Conservation (phyloP, 2,329 filamentous ascomycete genomes). For the Ustilaginoidea virens region DNA sequence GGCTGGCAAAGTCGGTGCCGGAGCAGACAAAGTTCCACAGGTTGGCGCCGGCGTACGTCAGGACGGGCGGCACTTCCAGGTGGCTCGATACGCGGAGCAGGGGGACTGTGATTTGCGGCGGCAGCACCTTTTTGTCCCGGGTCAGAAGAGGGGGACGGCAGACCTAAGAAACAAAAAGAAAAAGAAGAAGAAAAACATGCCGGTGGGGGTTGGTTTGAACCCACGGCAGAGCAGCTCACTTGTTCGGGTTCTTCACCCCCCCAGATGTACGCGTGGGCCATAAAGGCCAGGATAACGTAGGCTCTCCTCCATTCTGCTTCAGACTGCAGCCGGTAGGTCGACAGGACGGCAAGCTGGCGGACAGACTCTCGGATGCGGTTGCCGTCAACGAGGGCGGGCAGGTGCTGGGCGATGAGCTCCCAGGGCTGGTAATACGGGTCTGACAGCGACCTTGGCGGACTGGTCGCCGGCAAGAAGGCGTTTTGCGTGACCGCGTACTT, state of each 20-base stretch:
- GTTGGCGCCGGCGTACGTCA: conserved; percentile 77
- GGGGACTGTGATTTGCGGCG: conserved; percentile 62
- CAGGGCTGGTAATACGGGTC: conserved; percentile 65
- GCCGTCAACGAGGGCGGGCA: conserved; percentile 51
- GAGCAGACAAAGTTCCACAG: conserved; percentile 75
- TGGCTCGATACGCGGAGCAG: conserved; percentile 56
- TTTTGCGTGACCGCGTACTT: conserved; percentile 31
- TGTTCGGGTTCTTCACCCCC: conserved; percentile 61
- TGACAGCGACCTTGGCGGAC: conserved; percentile 49
- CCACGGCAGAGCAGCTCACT: conserved; percentile 27
- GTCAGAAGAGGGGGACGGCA: too few relatives aligned
- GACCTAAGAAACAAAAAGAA: background rate
- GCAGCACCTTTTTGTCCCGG: too few relatives aligned
- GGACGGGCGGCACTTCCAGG: conserved; percentile 70
- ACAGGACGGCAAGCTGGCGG: conserved; percentile 52
- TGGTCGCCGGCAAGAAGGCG: conserved; percentile 62
- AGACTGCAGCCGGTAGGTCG: conserved; percentile 43
- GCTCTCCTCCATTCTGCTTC: conserved; percentile 69
- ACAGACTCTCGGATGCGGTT: conserved; percentile 48
- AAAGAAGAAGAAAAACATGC: too few relatives aligned
- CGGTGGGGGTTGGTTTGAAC: too few relatives aligned
- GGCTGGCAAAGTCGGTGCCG: conserved; percentile 37
- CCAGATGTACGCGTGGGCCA: conserved; percentile 83
- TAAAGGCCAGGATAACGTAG: conserved; percentile 63
- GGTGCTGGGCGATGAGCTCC: conserved; percentile 54